Conservation (phyloP, 1,284 basidiomycete species). For the Anthracocystis walkeri region DNA sequence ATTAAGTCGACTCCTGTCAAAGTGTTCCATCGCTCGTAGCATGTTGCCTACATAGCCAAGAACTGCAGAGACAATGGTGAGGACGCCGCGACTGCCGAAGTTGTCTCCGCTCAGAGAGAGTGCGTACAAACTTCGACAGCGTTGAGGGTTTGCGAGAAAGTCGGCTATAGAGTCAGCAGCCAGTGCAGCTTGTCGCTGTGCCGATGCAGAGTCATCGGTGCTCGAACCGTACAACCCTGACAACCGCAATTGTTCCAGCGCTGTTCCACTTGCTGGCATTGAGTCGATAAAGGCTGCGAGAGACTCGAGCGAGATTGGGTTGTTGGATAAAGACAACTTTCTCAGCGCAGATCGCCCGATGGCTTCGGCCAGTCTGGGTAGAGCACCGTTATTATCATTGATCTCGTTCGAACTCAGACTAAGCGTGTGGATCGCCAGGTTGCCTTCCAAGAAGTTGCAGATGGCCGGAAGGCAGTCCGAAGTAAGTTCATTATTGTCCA, state of each 20-base stretch:
- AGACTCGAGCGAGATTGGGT: slow-evolving; percentile 20
- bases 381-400: background rate
- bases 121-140: slow-evolving; percentile 20
- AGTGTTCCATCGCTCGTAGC: background rate
- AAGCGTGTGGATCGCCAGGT: slow-evolving; percentile 12
- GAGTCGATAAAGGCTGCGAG: slow-evolving; percentile 36
- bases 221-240: slow-evolving; percentile 3
- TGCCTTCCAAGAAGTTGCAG: slow-evolving; percentile 18
- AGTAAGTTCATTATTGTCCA: slow-evolving; percentile 27
- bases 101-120: slow-evolving; percentile 30
- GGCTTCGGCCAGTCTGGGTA: slow-evolving; percentile 5
- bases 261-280: slow-evolving; percentile 21
- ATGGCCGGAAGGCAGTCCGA: slow-evolving; percentile 19
- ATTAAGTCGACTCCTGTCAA: too few species aligned
- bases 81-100: slow-evolving; percentile 24
- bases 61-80: slow-evolving; percentile 16
- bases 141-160: slow-evolving; percentile 25
- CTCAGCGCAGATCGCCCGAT: slow-evolving; percentile 21
- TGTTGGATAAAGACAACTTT: slow-evolving; percentile 12
- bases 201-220: background rate
- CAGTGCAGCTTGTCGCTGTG: background rate
- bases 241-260: slow-evolving; percentile 20
- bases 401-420: slow-evolving; percentile 22
- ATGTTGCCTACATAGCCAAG: background rate
- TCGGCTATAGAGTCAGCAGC: slow-evolving; percentile 22